Evolutionary conservation across 169 alveolate genomes (phyloP).

Genomic region (Blepharisma undulans): DNA sequence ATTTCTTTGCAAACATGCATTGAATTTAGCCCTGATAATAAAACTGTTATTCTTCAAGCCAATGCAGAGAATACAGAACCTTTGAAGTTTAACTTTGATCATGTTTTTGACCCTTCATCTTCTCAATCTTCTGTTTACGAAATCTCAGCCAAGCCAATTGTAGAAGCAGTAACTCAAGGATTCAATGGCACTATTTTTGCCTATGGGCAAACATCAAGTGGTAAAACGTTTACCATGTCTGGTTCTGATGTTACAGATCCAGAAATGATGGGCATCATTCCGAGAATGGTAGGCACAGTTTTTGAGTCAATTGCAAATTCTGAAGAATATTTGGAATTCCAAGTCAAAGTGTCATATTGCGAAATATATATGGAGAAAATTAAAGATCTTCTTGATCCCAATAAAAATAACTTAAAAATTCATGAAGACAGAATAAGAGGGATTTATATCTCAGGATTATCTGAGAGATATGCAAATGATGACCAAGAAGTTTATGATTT

Average conservation of each 20-base stretch:
- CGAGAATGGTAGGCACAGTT: conserved; percentile 83
- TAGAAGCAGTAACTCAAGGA: conserved; percentile 82
- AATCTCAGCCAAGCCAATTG: conserved; percentile 75
- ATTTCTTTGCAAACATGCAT: conserved; percentile 39
- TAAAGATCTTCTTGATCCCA: conserved; percentile 74
- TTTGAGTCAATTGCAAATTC: conserved; percentile 72
- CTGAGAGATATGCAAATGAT: conserved; percentile 77
- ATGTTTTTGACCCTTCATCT: conserved; percentile 69
- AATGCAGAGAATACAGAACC: conserved; percentile 7
- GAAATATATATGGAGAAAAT: conserved; percentile 89
- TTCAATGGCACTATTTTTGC: conserved; percentile 88
- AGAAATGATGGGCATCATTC: conserved; percentile 78
- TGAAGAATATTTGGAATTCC: conserved; percentile 77
- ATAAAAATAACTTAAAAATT: conserved; percentile 72
- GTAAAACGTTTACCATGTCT: conserved; percentile 86
- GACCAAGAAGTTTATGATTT: conserved; percentile 85
- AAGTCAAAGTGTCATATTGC: conserved; percentile 78
- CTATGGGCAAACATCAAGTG: conserved; percentile 88
- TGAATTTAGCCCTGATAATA: conserved; percentile 22
- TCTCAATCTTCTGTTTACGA: conserved; percentile 72
- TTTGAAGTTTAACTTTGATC: conserved; percentile 62
- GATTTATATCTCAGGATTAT: conserved; percentile 81
- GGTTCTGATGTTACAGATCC: conserved; percentile 79
- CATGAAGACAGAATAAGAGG: conserved; percentile 84
- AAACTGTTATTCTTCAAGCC: conserved; percentile 37